Conservation (phyloP, 805 yeast genomes). For the Wickerhamomyces strasburgensis region DNA sequence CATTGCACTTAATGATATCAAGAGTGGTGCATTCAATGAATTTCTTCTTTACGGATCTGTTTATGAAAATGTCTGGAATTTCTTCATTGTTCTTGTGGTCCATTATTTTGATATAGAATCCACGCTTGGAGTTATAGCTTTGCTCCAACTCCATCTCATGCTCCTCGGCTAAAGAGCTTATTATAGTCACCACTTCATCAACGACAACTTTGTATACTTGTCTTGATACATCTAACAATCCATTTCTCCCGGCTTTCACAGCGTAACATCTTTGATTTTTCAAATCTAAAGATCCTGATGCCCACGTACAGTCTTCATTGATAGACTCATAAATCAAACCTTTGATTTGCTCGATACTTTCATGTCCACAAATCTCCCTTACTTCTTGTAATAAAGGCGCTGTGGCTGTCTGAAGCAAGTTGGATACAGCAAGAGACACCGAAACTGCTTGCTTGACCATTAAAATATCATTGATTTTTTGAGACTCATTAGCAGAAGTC, state of each 20-base stretch:
- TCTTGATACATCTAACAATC: constrained; percentile 40
- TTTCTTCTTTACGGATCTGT: constrained; percentile 26
- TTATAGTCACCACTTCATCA: constrained; percentile 30
- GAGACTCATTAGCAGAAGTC: constrained; percentile 28
- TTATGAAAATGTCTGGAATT: constrained; percentile 33
- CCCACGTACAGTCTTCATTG: constrained; percentile 42
- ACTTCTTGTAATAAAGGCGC: constrained; percentile 27
- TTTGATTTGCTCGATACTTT: constrained; percentile 21
- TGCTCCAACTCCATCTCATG: constrained; percentile 26
- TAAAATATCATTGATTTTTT: constrained; percentile 37
- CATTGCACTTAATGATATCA: constrained; percentile 35
- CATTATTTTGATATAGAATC: constrained; percentile 33
- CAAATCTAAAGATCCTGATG: constrained; percentile 33
- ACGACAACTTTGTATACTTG: constrained; percentile 34
- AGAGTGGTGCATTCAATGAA: constrained; percentile 37
- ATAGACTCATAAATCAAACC: constrained; percentile 28
- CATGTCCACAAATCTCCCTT: constrained; percentile 24
- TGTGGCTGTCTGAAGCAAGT: constrained; percentile 10
- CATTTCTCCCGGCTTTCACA: constrained; percentile 39
- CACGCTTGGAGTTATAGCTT: constrained; percentile 32
- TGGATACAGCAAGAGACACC: constrained; percentile 16
- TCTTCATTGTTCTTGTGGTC: constrained; percentile 13
- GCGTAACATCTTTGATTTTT: constrained; percentile 42
- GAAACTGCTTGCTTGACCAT: constrained; percentile 33
- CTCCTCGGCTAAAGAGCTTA: constrained; percentile 24